Percentiles rank a stretch among this genome's conserved stretches.
Evolutionary conservation across 2,329 filamentous ascomycete genomes (phyloP).

Genomic region (Gyromitra esculenta): DNA sequence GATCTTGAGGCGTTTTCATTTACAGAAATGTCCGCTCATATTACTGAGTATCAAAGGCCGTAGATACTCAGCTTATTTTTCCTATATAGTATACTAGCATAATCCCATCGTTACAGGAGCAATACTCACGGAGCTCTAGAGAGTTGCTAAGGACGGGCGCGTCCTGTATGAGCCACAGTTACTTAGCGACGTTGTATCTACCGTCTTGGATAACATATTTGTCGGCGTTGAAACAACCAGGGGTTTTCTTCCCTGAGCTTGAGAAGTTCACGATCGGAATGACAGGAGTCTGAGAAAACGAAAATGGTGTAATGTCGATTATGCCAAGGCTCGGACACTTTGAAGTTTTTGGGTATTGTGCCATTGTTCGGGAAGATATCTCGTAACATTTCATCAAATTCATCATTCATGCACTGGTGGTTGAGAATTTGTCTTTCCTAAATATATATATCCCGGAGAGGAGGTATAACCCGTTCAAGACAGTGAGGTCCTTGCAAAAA

Average conservation of each 20-base stretch:
- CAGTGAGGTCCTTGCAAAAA: neutral
- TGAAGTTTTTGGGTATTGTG: neutral
- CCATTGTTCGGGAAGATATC: neutral
- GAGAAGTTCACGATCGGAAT: neutral
- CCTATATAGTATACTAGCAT: neutral
- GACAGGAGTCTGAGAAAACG: neutral
- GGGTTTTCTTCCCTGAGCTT: neutral
- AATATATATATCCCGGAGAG: neutral
- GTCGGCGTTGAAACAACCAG: neutral
- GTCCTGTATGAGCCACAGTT: neutral
- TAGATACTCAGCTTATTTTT: neutral
- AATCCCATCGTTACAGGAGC: neutral
- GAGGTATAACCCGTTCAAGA: neutral
- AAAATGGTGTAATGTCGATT: neutral
- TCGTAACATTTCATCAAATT: neutral
- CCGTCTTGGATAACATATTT: neutral
- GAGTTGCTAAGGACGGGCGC: neutral
- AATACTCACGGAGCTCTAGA: neutral
- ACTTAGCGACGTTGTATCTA: neutral
- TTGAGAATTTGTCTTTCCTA: neutral
- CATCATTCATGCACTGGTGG: neutral
- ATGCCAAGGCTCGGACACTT: neutral
- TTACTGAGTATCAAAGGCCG: neutral
- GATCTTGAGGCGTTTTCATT: constrained; percentile 1
- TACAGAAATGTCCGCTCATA: neutral